A percentile compares a stretch with the other conserved stretches of the same genome.
These are phyloP conservation scores for Conidiobolus incongruus DNA, from an alignment of 371 early-diverging fungal genomes.

Conservation along the genomic window DNA sequence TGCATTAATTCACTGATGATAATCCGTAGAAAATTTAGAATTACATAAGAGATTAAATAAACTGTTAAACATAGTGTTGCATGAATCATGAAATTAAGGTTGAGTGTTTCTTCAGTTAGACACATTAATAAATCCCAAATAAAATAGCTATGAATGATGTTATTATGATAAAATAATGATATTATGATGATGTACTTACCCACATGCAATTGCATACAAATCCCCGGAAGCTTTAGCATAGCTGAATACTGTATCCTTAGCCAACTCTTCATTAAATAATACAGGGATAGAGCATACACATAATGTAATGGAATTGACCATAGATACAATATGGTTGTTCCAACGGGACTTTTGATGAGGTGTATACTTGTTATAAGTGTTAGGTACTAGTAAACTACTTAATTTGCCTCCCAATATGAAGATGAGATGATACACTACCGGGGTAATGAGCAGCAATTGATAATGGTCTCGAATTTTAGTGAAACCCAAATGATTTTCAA, in stretches of 20 bases:
- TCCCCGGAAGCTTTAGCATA: slow-evolving; percentile 40
- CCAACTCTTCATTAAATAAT: slow-evolving; percentile 29
- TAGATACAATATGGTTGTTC: slow-evolving; percentile 43
- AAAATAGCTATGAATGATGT: not conserved
- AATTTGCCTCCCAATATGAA: no score
- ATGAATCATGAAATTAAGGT: not conserved
- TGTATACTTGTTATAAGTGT: slow-evolving; percentile 3
- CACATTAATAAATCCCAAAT: not conserved
- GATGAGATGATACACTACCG: no score
- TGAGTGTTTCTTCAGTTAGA: not conserved
- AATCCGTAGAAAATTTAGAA: no score
- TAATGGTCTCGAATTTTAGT: no score
- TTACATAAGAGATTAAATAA: not conserved
- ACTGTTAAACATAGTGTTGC: not conserved
- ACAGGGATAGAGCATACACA: slow-evolving; percentile 31
- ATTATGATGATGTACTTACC: slow-evolving; percentile 19
- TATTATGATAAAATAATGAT: not conserved
- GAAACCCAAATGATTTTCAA: no score
- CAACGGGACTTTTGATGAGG: slow-evolving; percentile 11
- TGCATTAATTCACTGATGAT: no score
- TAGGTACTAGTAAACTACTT: slow-evolving; percentile 2
- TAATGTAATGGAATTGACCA: slow-evolving; percentile 26
- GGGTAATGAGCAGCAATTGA: no score
- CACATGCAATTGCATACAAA: slow-evolving; percentile 59
- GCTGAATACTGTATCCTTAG: slow-evolving; percentile 45